phyloP scores from a whole-genome alignment of 208 protist species.

The Balamuthia mandrillaris region DNA sequence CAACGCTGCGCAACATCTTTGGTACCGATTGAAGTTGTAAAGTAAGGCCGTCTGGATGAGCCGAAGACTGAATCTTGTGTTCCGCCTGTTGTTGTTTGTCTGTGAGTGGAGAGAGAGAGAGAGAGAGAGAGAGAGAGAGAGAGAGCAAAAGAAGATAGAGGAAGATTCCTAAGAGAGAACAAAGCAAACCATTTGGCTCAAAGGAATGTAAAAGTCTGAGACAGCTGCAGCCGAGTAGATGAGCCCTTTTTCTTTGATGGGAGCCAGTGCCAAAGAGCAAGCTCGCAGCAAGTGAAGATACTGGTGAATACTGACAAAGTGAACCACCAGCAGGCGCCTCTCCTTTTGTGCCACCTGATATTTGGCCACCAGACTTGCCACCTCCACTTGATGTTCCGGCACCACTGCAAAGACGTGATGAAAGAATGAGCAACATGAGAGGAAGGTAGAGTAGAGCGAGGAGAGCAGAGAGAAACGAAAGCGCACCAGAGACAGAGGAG shows the following conservation, averaged over 20 bases:
- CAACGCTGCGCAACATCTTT: constrained; percentile 40
- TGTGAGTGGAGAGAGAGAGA: background rate
- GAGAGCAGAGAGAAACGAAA: no score
- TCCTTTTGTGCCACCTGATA: background rate
- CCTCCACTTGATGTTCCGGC: background rate
- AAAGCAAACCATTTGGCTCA: constrained; percentile 31
- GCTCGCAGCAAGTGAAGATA: constrained; percentile 48
- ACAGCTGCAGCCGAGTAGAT: constrained; percentile 56
- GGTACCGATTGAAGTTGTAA: constrained; percentile 42
- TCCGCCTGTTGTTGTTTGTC: background rate
- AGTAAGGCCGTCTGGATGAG: background rate
- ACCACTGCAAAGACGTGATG: background rate
- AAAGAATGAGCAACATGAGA: background rate
- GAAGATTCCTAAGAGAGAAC: background rate
- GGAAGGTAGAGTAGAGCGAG: background rate
- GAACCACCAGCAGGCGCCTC: background rate
- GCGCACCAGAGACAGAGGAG: no score
- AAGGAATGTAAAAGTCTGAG: constrained; percentile 58
- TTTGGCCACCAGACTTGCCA: background rate
- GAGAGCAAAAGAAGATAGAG: background rate
- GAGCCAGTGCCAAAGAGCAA: background rate
- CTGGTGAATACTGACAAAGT: constrained; percentile 46
- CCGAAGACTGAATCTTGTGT: constrained; percentile 57
- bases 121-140: background rate
- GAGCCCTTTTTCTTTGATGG: background rate